Evolutionary conservation across 2,329 filamentous ascomycete species (phyloP), one percentile per base, ranked within the genome.

Genomic region (Hymenoscyphus fraxineus): DNA sequence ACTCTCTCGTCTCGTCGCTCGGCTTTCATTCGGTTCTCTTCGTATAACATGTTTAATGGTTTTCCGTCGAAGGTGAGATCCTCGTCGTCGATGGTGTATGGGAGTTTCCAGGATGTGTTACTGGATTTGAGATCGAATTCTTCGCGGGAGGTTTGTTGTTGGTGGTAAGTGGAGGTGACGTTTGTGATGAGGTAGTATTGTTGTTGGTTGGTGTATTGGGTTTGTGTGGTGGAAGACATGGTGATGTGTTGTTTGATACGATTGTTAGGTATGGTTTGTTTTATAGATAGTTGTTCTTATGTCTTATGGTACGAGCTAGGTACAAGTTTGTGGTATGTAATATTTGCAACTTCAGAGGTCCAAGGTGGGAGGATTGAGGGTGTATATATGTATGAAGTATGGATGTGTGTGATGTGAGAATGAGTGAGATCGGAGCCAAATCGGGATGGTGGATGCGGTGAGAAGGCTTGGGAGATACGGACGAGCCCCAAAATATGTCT

Each of bases 11-110:
- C 40, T 51, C 59, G 22, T 51, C 59, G 61, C 55, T 71, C 70
- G 1, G 69, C 71, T 44, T 59, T 58, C 44, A 59, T 68, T 39
- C 66, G 38, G 40, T 73, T 74, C 61, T 73, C 72, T 59, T 74
- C 72, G 32, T 71, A 71, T 6, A 74, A 60, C 69, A 73, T 61
- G 47, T 73, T 74, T 27, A 74, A 55, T 2, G 72, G 72, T 32
- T 73, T 74, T 1, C 72, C 72, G 44, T 74, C 72, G 35, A 74
- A 74, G 16, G 66, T 73, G 5, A 74, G 51, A 60, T 74, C 72
- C 1, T 63, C 62, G 58, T 74, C 72, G 32, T 73, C 71, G 58
- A 74, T 73, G 16, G 22, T 67, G 58, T 71, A 72, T 13, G 54
- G 54, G 1, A 57, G 32, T 57, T 57, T 32, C 54, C 54, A 57